phyloP scores from a whole-genome alignment of 139 green algal genomes.

The Auxenochlorella pyrenoidosa region DNA sequence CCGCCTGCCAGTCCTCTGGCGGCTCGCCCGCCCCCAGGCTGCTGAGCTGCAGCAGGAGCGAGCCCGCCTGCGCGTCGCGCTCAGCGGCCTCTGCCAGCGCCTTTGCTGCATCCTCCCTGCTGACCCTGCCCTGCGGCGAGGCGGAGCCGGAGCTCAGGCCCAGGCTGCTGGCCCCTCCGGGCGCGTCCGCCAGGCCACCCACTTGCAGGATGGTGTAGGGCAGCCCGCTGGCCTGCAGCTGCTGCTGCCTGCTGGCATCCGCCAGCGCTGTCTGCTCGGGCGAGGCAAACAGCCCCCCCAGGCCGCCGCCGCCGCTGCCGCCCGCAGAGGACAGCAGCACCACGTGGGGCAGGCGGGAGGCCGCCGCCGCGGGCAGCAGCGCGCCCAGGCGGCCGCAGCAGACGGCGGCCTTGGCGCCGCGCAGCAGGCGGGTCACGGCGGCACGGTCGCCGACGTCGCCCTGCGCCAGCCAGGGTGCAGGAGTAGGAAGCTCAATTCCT shows the following conservation, averaged over 20 bases:
- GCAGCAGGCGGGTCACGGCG: slow-evolving; percentile 15
- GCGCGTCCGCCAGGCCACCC: slow-evolving; percentile 4
- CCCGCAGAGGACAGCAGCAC: slow-evolving; percentile 38
- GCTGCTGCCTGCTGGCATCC: slow-evolving; percentile 24
- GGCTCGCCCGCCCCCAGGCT: background rate
- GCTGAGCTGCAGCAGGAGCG: slow-evolving; percentile 20
- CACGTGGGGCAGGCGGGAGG: slow-evolving; percentile 30
- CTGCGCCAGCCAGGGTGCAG: background rate
- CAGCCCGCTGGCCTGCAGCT: slow-evolving; percentile 30
- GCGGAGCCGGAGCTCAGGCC: background rate
- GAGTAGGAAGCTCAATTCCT: too few species aligned
- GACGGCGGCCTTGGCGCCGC: slow-evolving; percentile 33
- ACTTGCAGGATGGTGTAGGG: slow-evolving; percentile 39
- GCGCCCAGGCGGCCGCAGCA: slow-evolving; percentile 25
- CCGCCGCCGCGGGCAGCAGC: slow-evolving; percentile 16
- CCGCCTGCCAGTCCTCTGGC: slow-evolving; percentile 26
- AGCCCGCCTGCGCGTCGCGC: slow-evolving; percentile 3
- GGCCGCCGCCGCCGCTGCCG: background rate
- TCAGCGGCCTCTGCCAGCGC: slow-evolving; percentile 36
- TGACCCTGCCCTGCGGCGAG: slow-evolving; percentile 13
- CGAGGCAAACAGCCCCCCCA: background rate
- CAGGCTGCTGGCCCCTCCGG: slow-evolving; percentile 8
- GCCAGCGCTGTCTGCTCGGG: slow-evolving; percentile 30
- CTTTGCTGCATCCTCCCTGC: slow-evolving; percentile 40
- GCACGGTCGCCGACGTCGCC: slow-evolving; percentile 13